Evolutionary conservation across 345 rosid species (phyloP).

Genomic region (Sonneratia alba): DNA sequence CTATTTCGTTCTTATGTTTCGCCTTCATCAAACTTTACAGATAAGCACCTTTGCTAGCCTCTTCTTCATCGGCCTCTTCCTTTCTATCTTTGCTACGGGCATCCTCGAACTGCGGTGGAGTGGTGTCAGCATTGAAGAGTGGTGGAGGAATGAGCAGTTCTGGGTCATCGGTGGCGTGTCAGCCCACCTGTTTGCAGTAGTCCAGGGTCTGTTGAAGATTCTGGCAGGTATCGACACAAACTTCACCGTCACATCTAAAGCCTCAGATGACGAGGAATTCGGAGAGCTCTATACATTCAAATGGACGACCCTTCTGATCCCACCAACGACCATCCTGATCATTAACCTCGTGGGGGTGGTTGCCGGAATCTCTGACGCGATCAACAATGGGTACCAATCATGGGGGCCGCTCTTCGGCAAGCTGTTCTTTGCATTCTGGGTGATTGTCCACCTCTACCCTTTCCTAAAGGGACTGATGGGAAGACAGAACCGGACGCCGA

Average conservation of each 20-base stretch:
- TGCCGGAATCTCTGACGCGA: constrained; percentile 88
- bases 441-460: constrained; percentile 88
- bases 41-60: constrained; percentile 93
- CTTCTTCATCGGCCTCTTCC: constrained; percentile 74
- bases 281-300: constrained; percentile 83
- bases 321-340: constrained; percentile 84
- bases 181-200: constrained; percentile 86
- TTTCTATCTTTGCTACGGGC: constrained; percentile 72
- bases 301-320: constrained; percentile 89
- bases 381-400: constrained; percentile 65
- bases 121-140: constrained; percentile 91
- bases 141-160: constrained; percentile 22
- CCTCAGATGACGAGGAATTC: constrained; percentile 59
- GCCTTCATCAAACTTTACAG: constrained; percentile 23
- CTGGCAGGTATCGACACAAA: constrained; percentile 88
- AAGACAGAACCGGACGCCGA: constrained; percentile 87
- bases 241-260: constrained; percentile 54
- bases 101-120: constrained; percentile 94
- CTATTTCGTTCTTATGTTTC: no score
- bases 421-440: constrained; percentile 93
- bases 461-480: constrained; percentile 99
- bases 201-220: constrained; percentile 77
- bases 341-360: constrained; percentile 97
- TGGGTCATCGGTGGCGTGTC: constrained; percentile 97
- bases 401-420: constrained; percentile 40